Base-by-base conservation (phyloP, 768 basidiomycete genomes). In the Suillus placidus region DNA sequence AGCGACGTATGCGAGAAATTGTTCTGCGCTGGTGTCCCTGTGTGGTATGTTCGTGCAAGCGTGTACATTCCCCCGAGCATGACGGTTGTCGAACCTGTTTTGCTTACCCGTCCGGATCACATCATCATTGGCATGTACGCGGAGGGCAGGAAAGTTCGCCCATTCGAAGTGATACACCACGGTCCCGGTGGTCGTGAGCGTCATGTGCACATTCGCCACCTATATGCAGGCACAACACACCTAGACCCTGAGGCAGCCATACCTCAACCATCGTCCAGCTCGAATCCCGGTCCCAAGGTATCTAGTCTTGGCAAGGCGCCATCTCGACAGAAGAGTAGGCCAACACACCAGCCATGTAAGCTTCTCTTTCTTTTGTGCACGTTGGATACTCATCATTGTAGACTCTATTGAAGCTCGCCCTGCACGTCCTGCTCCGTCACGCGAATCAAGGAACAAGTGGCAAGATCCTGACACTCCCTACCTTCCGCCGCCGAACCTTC, bases 181-280 rank as follows among this genome's bases (percentile, higher is more conserved):
- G 42, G 63, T 2, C 56, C 37, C 8, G 63, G 56, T 60, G 63
- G 63, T 34, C 26, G 3, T 30, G 4, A 10, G 16, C 18, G 3
- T 56, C 63, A 64, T n/a, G 9, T 45, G 0, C n/a, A 61, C 16
- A 20, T 40, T 57, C 40, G 3, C 34, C 20, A 1, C 23, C 35
- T 35, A 30, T 64, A 64, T n/a, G 34, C 45, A 38, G 62, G 62
- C 2, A 32, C 12, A 40, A 54, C 6, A 20, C 20, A 56, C 55
- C 10, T 37, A 62, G 35, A 34, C 35, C 49, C 34, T 2, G 2
- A 6, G n/a, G 6, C n/a, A 7, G 45, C 8, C 35, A n/a, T 9
- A 9, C 35, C 55, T 37, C 62, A 55, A 23, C 62, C 62, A 37
- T 57, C 4, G 13, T 57, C n/a, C 55, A 57, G 55, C n/a, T 57